These are phyloP conservation scores for Thermochaetoides thermophila DNA, from an alignment of 495 filamentous ascomycete genomes.

Conservation along the genomic window DNA sequence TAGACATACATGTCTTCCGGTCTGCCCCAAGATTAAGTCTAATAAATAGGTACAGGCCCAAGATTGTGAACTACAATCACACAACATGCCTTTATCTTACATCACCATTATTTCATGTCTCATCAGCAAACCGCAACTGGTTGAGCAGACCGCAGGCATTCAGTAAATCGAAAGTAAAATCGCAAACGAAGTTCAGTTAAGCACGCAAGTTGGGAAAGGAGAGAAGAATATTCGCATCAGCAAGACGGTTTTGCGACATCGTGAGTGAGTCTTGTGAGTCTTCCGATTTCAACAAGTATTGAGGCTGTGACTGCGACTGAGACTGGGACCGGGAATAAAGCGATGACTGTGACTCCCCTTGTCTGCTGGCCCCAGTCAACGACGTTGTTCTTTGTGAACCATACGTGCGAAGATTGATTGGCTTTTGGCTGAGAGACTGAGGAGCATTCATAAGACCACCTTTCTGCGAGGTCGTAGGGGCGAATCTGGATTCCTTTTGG, in stretches of 20 bases:
- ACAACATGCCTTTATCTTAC: not conserved
- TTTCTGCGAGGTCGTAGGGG: not conserved
- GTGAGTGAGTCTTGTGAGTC: constrained; percentile 5
- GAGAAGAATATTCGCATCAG: not conserved
- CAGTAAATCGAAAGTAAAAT: constrained; percentile 2
- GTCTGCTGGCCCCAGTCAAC: too few species aligned
- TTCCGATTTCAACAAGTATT: constrained; percentile 1
- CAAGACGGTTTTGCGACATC: constrained; percentile 2
- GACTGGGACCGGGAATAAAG: constrained; percentile 1
- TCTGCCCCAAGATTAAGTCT: too few species aligned
- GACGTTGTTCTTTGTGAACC: constrained; percentile 3
- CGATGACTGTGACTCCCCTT: not conserved
- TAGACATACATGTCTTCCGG: too few species aligned
- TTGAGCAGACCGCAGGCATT: constrained; percentile 1
- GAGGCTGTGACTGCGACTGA: constrained; percentile 4
- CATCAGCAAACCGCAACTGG: not conserved
- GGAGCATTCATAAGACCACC: not conserved
- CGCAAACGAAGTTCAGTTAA: not conserved
- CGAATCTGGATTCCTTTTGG: not conserved
- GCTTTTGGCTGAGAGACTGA: not conserved
- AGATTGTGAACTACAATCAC: not conserved
- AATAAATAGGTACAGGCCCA: too few species aligned
- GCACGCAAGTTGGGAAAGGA: not conserved
- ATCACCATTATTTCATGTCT: not conserved
- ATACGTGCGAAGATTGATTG: constrained; percentile 4